phyloP scores from a whole-genome alignment of 768 basidiomycete species.

The Russula lepida region DNA sequence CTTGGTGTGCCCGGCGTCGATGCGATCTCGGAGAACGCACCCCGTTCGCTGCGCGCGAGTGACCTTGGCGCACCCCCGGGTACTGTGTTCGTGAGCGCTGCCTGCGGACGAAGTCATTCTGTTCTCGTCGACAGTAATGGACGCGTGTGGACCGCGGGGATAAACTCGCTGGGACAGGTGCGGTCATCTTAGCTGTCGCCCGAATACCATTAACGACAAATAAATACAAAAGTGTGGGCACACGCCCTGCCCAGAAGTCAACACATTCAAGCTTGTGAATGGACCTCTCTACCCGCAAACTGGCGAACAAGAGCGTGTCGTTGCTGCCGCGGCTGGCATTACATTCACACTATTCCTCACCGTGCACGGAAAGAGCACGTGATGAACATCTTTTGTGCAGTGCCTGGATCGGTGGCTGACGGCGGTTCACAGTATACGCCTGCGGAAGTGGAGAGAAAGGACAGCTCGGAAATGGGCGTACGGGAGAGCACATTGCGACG shows the following conservation, averaged over 20 bases:
- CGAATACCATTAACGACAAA: background rate
- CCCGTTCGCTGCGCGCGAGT: slow-evolving; percentile 48
- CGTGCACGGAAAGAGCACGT: slow-evolving; percentile 67
- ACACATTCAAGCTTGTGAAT: slow-evolving; percentile 53
- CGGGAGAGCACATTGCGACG: slow-evolving; percentile 84
- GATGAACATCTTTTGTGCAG: background rate
- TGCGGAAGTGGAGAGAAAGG: slow-evolving; percentile 91
- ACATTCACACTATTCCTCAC: slow-evolving; percentile 81
- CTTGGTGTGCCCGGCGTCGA: slow-evolving; percentile 49
- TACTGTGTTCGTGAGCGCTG: slow-evolving; percentile 63
- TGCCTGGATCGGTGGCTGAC: slow-evolving; percentile 2
- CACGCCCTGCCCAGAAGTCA: slow-evolving; percentile 46
- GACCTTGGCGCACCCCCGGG: slow-evolving; percentile 53
- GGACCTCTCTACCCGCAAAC: slow-evolving; percentile 35
- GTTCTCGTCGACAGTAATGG: slow-evolving; percentile 78
- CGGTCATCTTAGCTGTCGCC: background rate
- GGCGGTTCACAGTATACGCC: slow-evolving; percentile 53
- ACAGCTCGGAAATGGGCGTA: slow-evolving; percentile 86
- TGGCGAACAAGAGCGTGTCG: slow-evolving; percentile 54
- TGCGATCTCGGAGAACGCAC: slow-evolving; percentile 64
- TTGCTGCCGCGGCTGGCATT: slow-evolving; percentile 73
- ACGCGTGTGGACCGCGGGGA: slow-evolving; percentile 74
- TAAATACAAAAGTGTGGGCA: slow-evolving; percentile 15
- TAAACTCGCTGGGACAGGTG: slow-evolving; percentile 78
- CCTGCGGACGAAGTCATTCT: slow-evolving; percentile 75